Evolutionary conservation across 176 grass and related monocot genomes (phyloP).

Genomic region (Elymus sibiricus): DNA sequence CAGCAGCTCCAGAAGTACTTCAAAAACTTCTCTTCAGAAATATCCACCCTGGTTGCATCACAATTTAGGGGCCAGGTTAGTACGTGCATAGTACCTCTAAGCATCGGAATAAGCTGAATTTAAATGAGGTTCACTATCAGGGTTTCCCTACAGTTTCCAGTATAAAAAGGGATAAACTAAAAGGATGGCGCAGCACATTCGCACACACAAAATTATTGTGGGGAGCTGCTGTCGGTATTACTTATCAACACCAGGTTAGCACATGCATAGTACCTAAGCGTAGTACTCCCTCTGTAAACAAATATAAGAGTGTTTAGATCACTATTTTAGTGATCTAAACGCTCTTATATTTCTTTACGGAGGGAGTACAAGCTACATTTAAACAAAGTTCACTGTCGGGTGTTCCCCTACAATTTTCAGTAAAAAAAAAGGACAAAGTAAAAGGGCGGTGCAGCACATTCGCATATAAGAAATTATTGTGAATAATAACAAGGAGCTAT

Average conservation of each 20-base stretch:
- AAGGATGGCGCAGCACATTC: neutral
- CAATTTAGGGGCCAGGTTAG: slow-evolving; percentile 13
- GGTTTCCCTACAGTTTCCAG: no score
- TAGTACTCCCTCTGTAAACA: no score
- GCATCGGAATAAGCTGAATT: neutral
- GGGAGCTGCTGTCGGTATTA: neutral
- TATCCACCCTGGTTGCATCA: slow-evolving; percentile 54
- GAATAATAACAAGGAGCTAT: neutral
- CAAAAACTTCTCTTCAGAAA: slow-evolving; percentile 86
- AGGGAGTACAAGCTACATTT: neutral
- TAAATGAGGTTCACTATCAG: neutral
- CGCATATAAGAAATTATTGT: neutral
- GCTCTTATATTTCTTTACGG: no score
- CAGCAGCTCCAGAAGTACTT: slow-evolving; percentile 97
- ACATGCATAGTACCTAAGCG: neutral
- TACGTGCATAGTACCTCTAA: slow-evolving; percentile 5
- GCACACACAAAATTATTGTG: neutral
- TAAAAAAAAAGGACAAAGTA: no score
- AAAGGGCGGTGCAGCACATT: neutral
- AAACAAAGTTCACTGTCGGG: neutral
- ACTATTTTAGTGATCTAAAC: no score
- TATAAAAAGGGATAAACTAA: no score
- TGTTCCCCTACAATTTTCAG: neutral
- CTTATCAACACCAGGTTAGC: neutral
- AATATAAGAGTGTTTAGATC: no score